These are phyloP conservation scores for Thalassiosira profunda DNA, from an alignment of 108 stramenopile species.

Conservation along the genomic window DNA sequence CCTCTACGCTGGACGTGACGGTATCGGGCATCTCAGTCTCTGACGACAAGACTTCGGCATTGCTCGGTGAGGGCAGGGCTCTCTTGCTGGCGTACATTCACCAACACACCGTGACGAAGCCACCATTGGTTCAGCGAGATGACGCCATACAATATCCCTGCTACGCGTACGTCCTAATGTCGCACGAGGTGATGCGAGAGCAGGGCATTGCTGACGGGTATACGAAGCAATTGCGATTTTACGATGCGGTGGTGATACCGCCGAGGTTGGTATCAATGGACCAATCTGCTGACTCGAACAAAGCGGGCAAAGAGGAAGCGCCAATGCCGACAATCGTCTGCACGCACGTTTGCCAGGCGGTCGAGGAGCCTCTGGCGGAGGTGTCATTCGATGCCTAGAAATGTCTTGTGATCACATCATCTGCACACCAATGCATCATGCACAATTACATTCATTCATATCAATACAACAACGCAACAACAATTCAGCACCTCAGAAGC, in stretches of 20 bases:
- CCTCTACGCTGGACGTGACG: slow-evolving; percentile 39
- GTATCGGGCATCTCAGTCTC: neutral
- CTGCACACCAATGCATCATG: neutral
- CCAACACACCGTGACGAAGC: neutral
- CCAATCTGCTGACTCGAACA: neutral
- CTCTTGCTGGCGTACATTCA: slow-evolving; percentile 30
- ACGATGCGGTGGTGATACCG: slow-evolving; percentile 33
- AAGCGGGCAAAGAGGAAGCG: neutral
- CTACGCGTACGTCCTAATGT: slow-evolving; percentile 29
- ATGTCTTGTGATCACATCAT: neutral
- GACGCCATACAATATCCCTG: slow-evolving; percentile 7
- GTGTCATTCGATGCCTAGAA: slow-evolving; percentile 30
- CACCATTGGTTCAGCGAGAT: neutral
- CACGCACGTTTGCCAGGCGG: slow-evolving; percentile 21
- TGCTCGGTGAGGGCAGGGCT: slow-evolving; percentile 12
- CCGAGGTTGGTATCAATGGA: neutral
- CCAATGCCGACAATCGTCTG: slow-evolving; percentile 34
- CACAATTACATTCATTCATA: neutral
- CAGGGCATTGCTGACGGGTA: slow-evolving; percentile 6
- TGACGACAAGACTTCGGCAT: neutral
- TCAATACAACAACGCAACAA: neutral
- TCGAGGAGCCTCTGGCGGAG: neutral
- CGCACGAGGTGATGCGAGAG: slow-evolving; percentile 24
- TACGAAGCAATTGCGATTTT: slow-evolving; percentile 25
- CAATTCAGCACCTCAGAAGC: neutral